Evolutionary conservation across 2,329 filamentous ascomycete species (phyloP), one percentile per base, ranked within the genome.

Genomic region (Paecilomyces formosus): DNA sequence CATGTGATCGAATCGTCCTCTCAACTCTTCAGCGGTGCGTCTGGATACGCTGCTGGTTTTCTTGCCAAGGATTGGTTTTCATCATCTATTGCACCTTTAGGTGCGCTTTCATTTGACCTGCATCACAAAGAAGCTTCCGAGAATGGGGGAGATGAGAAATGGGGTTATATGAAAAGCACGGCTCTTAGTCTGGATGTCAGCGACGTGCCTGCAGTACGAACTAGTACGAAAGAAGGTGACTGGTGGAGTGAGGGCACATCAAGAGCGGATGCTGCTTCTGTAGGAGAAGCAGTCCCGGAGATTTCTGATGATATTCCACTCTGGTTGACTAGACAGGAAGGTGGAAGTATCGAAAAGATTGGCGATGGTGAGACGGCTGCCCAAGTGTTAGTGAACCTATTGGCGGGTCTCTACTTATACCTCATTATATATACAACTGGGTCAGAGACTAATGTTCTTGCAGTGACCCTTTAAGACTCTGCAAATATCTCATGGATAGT

Each of bases 31-130:
- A 81, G 84, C 11, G 89, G 86, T 30, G 88, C 89, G 0, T 92
- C 88, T 1, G 88, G 89, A 1, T 86, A 83, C 63, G 88, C 88
- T 0, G 90, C 82, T 18, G 89, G 89, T 0, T 93, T 92, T 66
- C 68, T 92, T 8, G 88, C 88, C 0, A 79, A 78, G 33, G 87
- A 92, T 70, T 92, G 88, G 88, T 90, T 89, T 65, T 78, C 79
- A 0, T 76, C 83, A 0, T 76, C 80, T 1, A 75, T 84, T 5
- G 78, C 82, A 0, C 75, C 79, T 0, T 78, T 92, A 0, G 89
- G 85, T 7, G 80, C 79, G 0, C 77, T 92, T 12, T 89, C 86
- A 49, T 93, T 89, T 67, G 79, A 81, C 3, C 79, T 91, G 56
- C 89, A 93, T 72, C 78, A 78, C 61, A 74, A 81, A 51, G 80